Conservation (phyloP, 2,329 filamentous ascomycete genomes). For the Trichoderma pleuroti region DNA sequence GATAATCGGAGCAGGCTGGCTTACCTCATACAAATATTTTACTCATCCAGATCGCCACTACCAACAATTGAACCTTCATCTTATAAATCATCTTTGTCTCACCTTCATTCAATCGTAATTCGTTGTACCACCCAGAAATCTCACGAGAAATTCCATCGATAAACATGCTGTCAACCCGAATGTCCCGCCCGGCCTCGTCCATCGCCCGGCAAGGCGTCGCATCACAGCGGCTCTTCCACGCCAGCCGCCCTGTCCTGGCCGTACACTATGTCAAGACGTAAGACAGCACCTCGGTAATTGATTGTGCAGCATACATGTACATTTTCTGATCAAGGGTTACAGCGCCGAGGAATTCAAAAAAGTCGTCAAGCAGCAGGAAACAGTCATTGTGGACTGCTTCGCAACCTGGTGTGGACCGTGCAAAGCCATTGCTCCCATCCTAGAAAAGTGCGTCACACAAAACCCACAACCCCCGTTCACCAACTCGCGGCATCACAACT, state of each 20-base stretch:
- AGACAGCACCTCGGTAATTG: too few species aligned
- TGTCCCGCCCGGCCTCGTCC: constrained; percentile 21
- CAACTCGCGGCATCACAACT: neutral
- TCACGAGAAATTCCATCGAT: neutral
- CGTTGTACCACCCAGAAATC: neutral
- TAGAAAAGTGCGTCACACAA: constrained; percentile 39
- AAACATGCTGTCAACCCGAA: constrained; percentile 1
- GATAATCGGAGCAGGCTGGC: neutral
- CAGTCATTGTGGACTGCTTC: constrained; percentile 79
- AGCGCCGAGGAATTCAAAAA: constrained; percentile 59
- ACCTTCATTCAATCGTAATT: neutral
- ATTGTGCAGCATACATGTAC: too few species aligned
- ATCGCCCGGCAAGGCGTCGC: constrained; percentile 21
- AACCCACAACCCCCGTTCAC: neutral
- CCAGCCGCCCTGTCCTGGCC: constrained; percentile 40
- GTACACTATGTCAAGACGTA: constrained; percentile 45
- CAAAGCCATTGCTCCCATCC: constrained; percentile 77
- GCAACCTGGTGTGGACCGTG: constrained; percentile 92
- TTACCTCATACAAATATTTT: constrained; percentile 14
- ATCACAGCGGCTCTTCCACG: constrained; percentile 31
- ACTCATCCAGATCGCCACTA: constrained; percentile 1
- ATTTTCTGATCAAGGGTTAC: neutral
- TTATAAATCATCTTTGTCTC: neutral
- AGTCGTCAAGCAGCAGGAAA: constrained; percentile 49
- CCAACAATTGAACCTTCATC: neutral